Evolutionary conservation across 2,329 filamentous ascomycete species (phyloP), one percentile per base, ranked within the genome.

Genomic region (Colletotrichum sp.): DNA sequence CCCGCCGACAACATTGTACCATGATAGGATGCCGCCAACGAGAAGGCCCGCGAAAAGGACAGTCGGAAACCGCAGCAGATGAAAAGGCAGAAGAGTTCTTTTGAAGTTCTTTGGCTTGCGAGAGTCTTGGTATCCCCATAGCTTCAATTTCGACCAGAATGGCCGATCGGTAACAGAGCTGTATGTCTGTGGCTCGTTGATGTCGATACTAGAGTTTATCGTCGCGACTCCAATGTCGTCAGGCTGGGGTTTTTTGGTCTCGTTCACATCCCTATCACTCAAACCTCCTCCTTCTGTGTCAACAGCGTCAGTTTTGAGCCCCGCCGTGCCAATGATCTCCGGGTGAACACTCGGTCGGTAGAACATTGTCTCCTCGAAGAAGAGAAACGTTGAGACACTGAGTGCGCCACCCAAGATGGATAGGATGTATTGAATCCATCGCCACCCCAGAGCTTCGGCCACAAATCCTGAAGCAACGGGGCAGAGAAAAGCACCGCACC

Each of bases 301-400:
- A 3, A 30, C 6, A 32, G 24, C 4, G 8, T 36, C 61, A 28
- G 32, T 10, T 16, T 26, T 26, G 32, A 9, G 10, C 5, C 24
- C 61, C 3, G 26, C n/a, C 9, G 63, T 26, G 14, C 39, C 36
- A 30, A 28, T 65, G n/a, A 43, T 68, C 68, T 65, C 34, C 1
- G 32, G n/a, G 34, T 43, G 32, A 3, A 43, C n/a, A 39, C 32
- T 26, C 75, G 68, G 66, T 7, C 79, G 76, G 61, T 77, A 78
- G 64, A 75, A 80, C 76, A 80, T 81, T 0, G 80, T 81, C 64
- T 81, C 80, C 16, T 81, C 79, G 10, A 80, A 79, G 75, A 80
- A 77, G 60, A 81, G 78, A 18, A 79, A 79, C 0, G 78, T 79
- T 0, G 77, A 24, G 6, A 80, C 21, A 3, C 77, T 70, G 2